Base-by-base conservation (phyloP, 1,139 yeast species). In the Geotrichum cucujoidarum region DNA sequence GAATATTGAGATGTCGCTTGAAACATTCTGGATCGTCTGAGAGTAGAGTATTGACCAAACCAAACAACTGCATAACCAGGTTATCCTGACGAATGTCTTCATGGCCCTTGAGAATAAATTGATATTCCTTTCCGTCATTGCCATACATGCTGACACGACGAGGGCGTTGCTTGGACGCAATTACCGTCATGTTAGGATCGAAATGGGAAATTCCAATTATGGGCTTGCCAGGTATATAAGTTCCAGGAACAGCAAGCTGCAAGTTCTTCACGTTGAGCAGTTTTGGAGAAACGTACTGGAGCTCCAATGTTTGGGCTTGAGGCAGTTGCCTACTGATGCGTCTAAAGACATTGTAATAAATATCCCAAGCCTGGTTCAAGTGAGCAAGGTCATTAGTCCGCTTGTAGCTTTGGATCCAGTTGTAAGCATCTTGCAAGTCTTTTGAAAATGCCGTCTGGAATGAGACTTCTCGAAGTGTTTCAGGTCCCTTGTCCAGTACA, bases 11-110 rank as follows among this genome's bases (percentile, higher is more conserved):
- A 66, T 94, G 98, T 56, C 99, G 77, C 71, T 88, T 90, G 75
- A 90, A 92, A 64, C 97, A 89, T 64, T 92, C 98, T 0, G 97
- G 83, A 65, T 94, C 97, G 60, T 87, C 87, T 1, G 84, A 77
- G 57, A 94, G 74, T 48, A 94, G 72, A 0, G 97, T 90, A 61
- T 94, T 94, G 2, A 92, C 97, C 61, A 94, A 73, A 0, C 97
- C 97, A 67, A 94, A 92, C 59, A 94, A 72, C 66, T 94, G 99
- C 98, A 94, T 94, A 27, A 92, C 99, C 64, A 94, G 75, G 61
- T 89, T 88, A 70, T 94, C 99, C 65, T 94, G 99, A 61, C 99
- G 79, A 51, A 92, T 88, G 74, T 94, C 99, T 68, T 94, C 99
- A 63, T 94, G 98, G 1, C 97, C 98, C 69, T 94, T 94, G 61